Evolutionary conservation across 2,329 filamentous ascomycete species (phyloP).

Genomic region (Hypoxylon sp.): DNA sequence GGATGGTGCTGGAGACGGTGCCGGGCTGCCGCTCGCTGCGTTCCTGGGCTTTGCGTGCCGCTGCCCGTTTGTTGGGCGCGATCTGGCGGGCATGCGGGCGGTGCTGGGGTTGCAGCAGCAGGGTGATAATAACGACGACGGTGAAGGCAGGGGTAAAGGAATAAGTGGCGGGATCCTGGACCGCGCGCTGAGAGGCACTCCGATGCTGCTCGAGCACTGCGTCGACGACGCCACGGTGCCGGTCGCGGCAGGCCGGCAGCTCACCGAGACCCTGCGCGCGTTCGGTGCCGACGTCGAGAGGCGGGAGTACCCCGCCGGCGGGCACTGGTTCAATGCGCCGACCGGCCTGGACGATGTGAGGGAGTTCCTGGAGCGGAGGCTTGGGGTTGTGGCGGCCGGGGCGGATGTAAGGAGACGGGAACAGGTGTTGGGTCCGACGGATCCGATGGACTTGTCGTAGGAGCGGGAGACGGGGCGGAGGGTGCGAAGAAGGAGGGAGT

Average conservation of each 20-base stretch:
- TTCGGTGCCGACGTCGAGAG: slow-evolving; percentile 52
- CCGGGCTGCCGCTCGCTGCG: slow-evolving; percentile 24
- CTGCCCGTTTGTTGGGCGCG: slow-evolving; percentile 36
- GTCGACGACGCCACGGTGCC: slow-evolving; percentile 53
- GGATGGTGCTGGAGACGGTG: no score
- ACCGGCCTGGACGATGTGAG: slow-evolving; percentile 53
- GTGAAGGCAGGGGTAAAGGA: no score
- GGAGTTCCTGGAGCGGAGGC: slow-evolving; percentile 43
- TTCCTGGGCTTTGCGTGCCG: slow-evolving; percentile 41
- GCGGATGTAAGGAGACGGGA: no score
- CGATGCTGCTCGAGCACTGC: slow-evolving; percentile 57
- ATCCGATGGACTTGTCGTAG: slow-evolving; percentile 11
- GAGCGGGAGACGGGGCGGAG: no score
- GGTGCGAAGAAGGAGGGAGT: no score
- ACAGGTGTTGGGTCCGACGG: neutral
- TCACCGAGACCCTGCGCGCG: slow-evolving; percentile 47
- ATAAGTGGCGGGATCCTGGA: no score
- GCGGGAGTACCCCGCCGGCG: slow-evolving; percentile 53
- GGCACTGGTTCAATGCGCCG: slow-evolving; percentile 57
- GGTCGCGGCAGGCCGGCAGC: slow-evolving; percentile 47
- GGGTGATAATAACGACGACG: no score
- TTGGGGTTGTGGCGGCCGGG: neutral
- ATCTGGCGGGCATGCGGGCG: slow-evolving; percentile 38
- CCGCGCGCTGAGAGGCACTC: slow-evolving; percentile 50
- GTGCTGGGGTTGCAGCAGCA: slow-evolving; percentile 44